Percentiles rank a stretch among this genome's conserved stretches.
phyloP scores from a whole-genome alignment of 1,284 basidiomycete genomes.

The Cryptococcus floricola region DNA sequence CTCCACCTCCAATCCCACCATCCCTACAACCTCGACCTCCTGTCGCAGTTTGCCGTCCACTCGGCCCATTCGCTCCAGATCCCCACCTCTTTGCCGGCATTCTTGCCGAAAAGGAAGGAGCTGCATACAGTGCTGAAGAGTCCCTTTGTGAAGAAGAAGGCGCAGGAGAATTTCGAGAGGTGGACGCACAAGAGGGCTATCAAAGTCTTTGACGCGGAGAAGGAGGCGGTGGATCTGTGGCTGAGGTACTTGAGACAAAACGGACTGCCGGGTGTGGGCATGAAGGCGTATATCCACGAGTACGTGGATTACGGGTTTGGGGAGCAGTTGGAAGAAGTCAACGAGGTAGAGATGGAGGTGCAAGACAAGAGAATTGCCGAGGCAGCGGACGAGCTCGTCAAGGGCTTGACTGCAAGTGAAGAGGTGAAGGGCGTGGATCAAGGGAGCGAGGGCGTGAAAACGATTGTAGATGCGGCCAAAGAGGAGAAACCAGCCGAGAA shows the following conservation, averaged over 20 bases:
- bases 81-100: constrained; percentile 65
- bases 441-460: constrained; percentile 18
- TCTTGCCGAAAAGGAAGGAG: constrained; percentile 70
- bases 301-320: constrained; percentile 66
- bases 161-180: constrained; percentile 92
- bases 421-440: constrained; percentile 15
- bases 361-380: constrained; percentile 19
- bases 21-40: constrained; percentile 65
- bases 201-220: constrained; percentile 86
- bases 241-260: constrained; percentile 74
- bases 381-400: constrained; percentile 24
- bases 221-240: constrained; percentile 75
- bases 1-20: constrained; percentile 80
- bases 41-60: constrained; percentile 77
- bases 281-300: constrained; percentile 76
- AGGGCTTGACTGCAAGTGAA: constrained; percentile 20
- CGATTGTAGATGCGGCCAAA: constrained; percentile 9
- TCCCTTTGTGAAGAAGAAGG: constrained; percentile 92
- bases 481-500: constrained; percentile 1
- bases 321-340: constrained; percentile 15
- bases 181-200: constrained; percentile 77
- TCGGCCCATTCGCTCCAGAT: constrained; percentile 80
- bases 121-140: constrained; percentile 83
- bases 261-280: constrained; percentile 77
- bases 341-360: background rate